Evolutionary conservation across 495 filamentous ascomycete genomes (phyloP).

Genomic region (Daldinia decipiens): DNA sequence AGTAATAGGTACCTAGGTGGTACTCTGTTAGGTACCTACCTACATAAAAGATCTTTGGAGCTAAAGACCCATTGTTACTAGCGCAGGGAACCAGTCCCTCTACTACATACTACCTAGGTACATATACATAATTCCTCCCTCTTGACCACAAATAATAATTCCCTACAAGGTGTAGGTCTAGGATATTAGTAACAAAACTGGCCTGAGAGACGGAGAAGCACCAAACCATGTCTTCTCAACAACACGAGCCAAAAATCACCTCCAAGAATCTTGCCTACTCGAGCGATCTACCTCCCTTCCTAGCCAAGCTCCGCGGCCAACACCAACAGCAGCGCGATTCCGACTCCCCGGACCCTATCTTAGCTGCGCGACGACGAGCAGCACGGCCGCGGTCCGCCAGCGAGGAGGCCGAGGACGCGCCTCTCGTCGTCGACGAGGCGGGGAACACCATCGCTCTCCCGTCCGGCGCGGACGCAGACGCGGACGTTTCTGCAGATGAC

Average conservation of each 20-base stretch:
- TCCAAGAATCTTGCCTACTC: slow-evolving; percentile 65
- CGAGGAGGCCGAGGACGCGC: slow-evolving; percentile 62
- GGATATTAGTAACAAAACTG: too few species aligned
- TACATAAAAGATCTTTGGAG: too few species aligned
- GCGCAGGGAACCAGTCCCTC: too few species aligned
- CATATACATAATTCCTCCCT: too few species aligned
- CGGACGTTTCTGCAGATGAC: not conserved
- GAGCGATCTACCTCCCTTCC: slow-evolving; percentile 62
- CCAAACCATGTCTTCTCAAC: slow-evolving; percentile 50
- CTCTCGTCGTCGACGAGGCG: slow-evolving; percentile 57
- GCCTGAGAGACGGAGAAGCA: too few species aligned
- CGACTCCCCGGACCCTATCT: slow-evolving; percentile 55
- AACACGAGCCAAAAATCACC: slow-evolving; percentile 56
- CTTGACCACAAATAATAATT: too few species aligned
- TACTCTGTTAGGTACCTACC: too few species aligned
- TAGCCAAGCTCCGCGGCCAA: slow-evolving; percentile 61
- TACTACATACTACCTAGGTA: too few species aligned
- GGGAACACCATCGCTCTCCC: slow-evolving; percentile 52
- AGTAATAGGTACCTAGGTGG: too few species aligned
- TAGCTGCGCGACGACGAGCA: slow-evolving; percentile 53
- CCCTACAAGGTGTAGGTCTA: too few species aligned
- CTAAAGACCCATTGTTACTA: too few species aligned
- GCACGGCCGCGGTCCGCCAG: slow-evolving; percentile 53
- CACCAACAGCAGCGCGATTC: slow-evolving; percentile 42
- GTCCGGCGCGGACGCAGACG: slow-evolving; percentile 39